Base-by-base conservation (phyloP, 31 red algal genomes). In the Bonnemaisonia californica region DNA sequence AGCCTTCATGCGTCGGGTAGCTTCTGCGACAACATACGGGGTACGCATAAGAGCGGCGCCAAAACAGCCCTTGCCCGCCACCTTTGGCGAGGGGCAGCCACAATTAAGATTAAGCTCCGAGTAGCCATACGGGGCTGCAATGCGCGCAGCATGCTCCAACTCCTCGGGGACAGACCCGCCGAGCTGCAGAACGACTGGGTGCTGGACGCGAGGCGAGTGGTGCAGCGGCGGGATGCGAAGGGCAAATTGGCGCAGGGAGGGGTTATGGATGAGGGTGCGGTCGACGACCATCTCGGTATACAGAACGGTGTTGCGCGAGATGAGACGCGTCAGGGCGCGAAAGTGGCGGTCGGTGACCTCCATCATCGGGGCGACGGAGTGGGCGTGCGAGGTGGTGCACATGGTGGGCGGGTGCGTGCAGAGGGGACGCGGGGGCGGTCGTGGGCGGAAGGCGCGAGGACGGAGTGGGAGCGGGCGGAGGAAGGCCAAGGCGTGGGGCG, bases 221-320 rank as follows among this genome's bases (percentile, higher is more conserved):
- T 82, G 90, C 24, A 60, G 34, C 38, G 34, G 21, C 51, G 86
- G 86, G 41, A 91, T 70, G 22, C 62, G 41, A 22, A 98, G 72
- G 76, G 62, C 16, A 21, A 68, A 67, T 38, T 79, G 61, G 22
- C 75, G 81, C 54, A 86, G 59, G 2, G 33, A 3, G 11, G 63
- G 56, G 60, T 93, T 93, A 78, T 99, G 77, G 36, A 93, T 89
- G 33, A 96, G 75, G 29, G 91, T 94, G 34, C 82, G 79, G 41
- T 96, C 93, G 23, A 96, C 93, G 4, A 99, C 81, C 97, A 99
- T 99, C 75, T 99, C 97, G 2, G 93, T 96, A 66, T 96, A 99
- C 3, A 99, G 70, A 60, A 83, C 41, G 26, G 90, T 86, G 34
- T 69, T 74, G 27, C 84, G 75, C 34, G 57, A 73, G 54, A 99